Evolutionary conservation across 177 flowering plant species (phyloP), one percentile per base, ranked within the genome.

Genomic region (Vitis hybrid): DNA sequence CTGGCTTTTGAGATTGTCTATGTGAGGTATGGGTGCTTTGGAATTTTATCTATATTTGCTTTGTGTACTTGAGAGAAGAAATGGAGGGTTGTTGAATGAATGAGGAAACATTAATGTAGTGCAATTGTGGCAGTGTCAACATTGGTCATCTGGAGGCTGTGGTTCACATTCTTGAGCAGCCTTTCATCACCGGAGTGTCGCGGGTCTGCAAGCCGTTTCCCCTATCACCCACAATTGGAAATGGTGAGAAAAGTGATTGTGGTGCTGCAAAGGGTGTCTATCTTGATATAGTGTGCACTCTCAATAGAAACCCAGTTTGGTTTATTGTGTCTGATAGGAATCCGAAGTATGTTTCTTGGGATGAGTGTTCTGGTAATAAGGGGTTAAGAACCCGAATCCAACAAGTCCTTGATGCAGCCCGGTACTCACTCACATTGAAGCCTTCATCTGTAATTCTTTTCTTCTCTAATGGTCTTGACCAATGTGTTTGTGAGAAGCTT

Each of bases 131-230:
- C 80, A 83, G 87, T 55, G 49, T 71, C 50, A 83, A 83, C 69
- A 70, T 80, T 50, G 83, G 85, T 3, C 81, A 83, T 58, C 63
- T 83, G 5, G 85, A 83, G 60, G 78, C 87, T 6, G 77, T 83
- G 2, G 50, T 82, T 18, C 72, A 74, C 70, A 59, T 92, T 63
- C 93, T 95, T 53, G 83, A 86, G 50, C 96, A 85, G 50, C 92
- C 93, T 19, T 78, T 70, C 26, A 65, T 95, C 19, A 75, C 80
- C 4, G 89, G 91, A 52, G 93, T 93, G 50, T 90, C 99, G 0
- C 88, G 96, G 3, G 94, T 93, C 12, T 95, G 97, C 88, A 95
- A 91, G 83, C 80, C 85, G 5, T 53, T 94, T 59, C 82, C 86
- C 49, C 59, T 75, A 0, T 68, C 84, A 5, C 19, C 75, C 14